phyloP scores from a whole-genome alignment of 495 filamentous ascomycete species.

The Cudoniella acicularis region DNA sequence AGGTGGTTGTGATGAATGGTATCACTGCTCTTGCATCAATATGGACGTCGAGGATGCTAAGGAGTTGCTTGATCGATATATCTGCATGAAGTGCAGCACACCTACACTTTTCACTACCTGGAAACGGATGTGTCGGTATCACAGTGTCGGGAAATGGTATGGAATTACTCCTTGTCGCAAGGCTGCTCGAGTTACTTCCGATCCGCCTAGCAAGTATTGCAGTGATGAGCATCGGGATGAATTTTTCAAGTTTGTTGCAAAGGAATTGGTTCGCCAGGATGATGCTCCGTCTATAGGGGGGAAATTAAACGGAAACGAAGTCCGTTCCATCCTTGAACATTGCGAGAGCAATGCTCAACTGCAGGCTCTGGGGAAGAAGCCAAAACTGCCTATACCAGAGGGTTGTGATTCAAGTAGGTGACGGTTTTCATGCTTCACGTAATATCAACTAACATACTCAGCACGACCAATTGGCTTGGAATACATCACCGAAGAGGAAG shows the following conservation, averaged over 20 bases:
- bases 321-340: constrained; percentile 50
- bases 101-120: constrained; percentile 57
- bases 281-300: constrained; percentile 17
- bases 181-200: constrained; percentile 48
- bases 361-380: constrained; percentile 50
- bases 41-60: constrained; percentile 58
- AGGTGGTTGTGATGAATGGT: constrained; percentile 72
- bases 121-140: constrained; percentile 65
- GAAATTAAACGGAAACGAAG: constrained; percentile 35
- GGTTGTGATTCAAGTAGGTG: constrained; percentile 17
- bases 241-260: constrained; percentile 50
- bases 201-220: constrained; percentile 63
- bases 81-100: constrained; percentile 60
- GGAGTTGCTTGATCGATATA: constrained; percentile 55
- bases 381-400: constrained; percentile 7
- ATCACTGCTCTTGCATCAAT: constrained; percentile 64
- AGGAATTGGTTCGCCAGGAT: constrained; percentile 27
- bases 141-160: constrained; percentile 9
- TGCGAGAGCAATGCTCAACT: constrained; percentile 50
- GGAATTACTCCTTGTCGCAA: constrained; percentile 46
- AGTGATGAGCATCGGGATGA: constrained; percentile 54
- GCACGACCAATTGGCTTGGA: constrained; percentile 14
- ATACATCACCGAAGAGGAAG: constrained; percentile 18
- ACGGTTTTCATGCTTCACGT: neutral
- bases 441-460: neutral